A percentile compares a stretch with the other conserved stretches of the same genome.
These are phyloP conservation scores for Amanita pallidorosea DNA, from an alignment of 768 basidiomycete species.

Conservation along the genomic window DNA sequence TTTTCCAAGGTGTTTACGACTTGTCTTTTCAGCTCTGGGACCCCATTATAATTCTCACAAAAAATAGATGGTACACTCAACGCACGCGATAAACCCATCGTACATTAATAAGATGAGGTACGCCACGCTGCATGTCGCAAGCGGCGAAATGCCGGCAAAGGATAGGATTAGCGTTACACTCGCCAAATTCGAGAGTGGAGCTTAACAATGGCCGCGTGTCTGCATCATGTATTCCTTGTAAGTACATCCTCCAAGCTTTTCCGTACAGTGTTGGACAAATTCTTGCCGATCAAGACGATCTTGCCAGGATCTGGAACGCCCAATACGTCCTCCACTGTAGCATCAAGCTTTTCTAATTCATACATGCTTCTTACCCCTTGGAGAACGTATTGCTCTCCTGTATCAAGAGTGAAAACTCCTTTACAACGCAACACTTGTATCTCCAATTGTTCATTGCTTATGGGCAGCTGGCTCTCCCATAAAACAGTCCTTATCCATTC, in stretches of 20 bases:
- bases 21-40: background rate
- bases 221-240: slow-evolving; percentile 3
- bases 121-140: slow-evolving; percentile 30
- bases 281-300: slow-evolving; percentile 81
- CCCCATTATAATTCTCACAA: background rate
- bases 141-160: slow-evolving; percentile 14
- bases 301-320: slow-evolving; percentile 61
- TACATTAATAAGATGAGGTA: slow-evolving; percentile 55
- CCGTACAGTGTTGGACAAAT: slow-evolving; percentile 47
- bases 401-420: slow-evolving; percentile 53
- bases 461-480: slow-evolving; percentile 63
- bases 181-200: slow-evolving; percentile 15
- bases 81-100: slow-evolving; percentile 80
- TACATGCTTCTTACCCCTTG: slow-evolving; percentile 92
- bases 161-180: slow-evolving; percentile 25
- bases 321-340: slow-evolving; percentile 21
- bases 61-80: slow-evolving; percentile 62
- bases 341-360: slow-evolving; percentile 49
- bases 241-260: slow-evolving; percentile 36
- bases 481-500: slow-evolving; percentile 72
- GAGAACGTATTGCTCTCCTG: slow-evolving; percentile 58
- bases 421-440: slow-evolving; percentile 80
- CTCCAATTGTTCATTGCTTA: slow-evolving; percentile 9
- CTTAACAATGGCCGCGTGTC: background rate
- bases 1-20: slow-evolving; percentile 63